Evolutionary conservation across 2,329 filamentous ascomycete species (phyloP).

Genomic region (Chaetothyriales sp.): DNA sequence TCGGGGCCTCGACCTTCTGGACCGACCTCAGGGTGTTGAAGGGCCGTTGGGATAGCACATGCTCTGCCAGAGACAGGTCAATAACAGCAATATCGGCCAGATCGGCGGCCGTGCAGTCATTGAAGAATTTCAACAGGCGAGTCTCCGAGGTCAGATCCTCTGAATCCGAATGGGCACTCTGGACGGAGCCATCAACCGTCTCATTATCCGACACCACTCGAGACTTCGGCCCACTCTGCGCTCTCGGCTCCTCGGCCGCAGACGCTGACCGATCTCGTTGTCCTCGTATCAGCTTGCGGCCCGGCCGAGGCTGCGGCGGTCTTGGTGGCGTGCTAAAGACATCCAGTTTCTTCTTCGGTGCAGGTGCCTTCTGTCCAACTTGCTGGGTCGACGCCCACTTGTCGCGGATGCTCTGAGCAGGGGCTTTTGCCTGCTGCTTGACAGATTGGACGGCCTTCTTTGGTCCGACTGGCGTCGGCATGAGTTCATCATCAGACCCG

Average conservation of each 20-base stretch:
- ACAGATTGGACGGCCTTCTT: constrained; percentile 15
- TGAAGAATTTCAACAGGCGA: constrained; percentile 66
- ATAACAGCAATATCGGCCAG: constrained; percentile 71
- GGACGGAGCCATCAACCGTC: constrained; percentile 22
- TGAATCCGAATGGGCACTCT: constrained; percentile 24
- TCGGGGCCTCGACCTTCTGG: constrained; percentile 45
- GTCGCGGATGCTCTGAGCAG: constrained; percentile 43
- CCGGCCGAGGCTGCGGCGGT: constrained; percentile 23
- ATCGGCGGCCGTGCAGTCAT: constrained; percentile 60
- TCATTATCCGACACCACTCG: constrained; percentile 16
- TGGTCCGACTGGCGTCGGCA: constrained; percentile 20
- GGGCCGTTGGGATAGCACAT: constrained; percentile 60
- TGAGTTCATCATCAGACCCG: constrained; percentile 31
- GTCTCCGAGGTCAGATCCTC: constrained; percentile 30
- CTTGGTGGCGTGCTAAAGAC: constrained; percentile 17
- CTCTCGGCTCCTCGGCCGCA: constrained; percentile 8
- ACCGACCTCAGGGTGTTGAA: constrained; percentile 56
- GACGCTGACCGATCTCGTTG: constrained; percentile 27
- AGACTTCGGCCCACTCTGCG: neutral
- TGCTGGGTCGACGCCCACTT: constrained; percentile 42
- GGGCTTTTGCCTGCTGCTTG: constrained; percentile 42
- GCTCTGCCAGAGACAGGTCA: constrained; percentile 53
- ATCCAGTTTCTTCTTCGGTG: constrained; percentile 9
- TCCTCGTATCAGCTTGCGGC: constrained; percentile 36
- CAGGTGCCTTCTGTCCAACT: constrained; percentile 14